phyloP scores from a whole-genome alignment of 169 alveolate species.

The Cryptosporidium viatorum region DNA sequence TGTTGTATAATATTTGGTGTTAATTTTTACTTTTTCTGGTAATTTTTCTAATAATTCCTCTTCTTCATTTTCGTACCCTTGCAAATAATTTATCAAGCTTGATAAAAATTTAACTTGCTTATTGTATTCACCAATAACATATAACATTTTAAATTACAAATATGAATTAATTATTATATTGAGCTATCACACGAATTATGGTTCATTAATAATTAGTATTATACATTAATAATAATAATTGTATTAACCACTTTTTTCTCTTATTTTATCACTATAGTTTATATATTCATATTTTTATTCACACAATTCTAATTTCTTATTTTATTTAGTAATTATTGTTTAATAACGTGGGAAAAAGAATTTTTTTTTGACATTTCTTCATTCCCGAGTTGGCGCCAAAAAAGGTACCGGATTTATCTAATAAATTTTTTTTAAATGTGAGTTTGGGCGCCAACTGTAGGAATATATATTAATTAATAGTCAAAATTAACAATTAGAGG shows the following conservation, averaged over 20 bases:
- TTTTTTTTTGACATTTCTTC: too few species aligned
- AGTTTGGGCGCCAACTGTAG: not conserved
- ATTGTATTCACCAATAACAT: constrained; percentile 23
- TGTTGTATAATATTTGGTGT: not conserved
- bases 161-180: too few species aligned
- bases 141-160: not conserved
- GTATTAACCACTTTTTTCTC: too few species aligned
- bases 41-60: not conserved
- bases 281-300: too few species aligned
- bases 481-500: not conserved
- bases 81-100: not conserved
- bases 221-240: too few species aligned
- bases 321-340: too few species aligned
- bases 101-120: not conserved
- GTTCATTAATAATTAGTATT: too few species aligned
- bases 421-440: not conserved
- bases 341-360: too few species aligned
- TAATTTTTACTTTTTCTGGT: not conserved
- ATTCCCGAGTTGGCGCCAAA: not conserved
- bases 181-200: too few species aligned
- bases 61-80: not conserved
- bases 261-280: too few species aligned
- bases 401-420: not conserved
- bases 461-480: not conserved
- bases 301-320: too few species aligned